These are phyloP conservation scores for Aureobasidium sp. DNA, from an alignment of 2,329 filamentous ascomycete species.

Conservation along the genomic window DNA sequence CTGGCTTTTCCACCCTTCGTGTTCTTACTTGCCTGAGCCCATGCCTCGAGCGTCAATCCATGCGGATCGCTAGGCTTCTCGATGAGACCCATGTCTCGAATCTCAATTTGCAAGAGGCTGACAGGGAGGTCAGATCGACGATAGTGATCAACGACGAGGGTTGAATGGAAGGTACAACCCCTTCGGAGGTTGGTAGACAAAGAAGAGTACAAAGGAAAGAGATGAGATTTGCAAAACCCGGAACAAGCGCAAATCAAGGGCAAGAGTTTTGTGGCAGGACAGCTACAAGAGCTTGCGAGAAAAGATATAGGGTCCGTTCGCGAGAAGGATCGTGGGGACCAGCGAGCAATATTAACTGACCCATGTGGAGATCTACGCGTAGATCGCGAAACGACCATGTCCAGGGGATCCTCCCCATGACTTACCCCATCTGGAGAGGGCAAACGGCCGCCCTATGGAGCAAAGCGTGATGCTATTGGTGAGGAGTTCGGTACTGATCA, in stretches of 20 bases:
- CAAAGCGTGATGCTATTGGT: conserved; percentile 2
- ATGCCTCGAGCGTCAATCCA: conserved; percentile 20
- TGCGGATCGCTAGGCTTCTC: conserved; percentile 18
- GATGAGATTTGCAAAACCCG: background rate
- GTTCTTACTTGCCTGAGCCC: conserved; percentile 16
- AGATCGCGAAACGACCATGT: background rate
- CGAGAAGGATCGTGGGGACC: conserved; percentile 1
- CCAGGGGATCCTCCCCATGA: background rate
- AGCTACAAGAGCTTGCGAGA: background rate
- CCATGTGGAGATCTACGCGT: conserved; percentile 4
- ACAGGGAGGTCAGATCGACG: background rate
- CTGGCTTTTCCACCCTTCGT: background rate
- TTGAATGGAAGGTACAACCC: too few relatives aligned
- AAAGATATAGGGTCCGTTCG: background rate
- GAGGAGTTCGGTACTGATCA: background rate
- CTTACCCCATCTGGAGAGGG: conserved; percentile 7
- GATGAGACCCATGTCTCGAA: conserved; percentile 6
- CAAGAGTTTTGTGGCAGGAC: background rate
- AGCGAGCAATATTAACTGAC: conserved; percentile 3
- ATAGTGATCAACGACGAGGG: background rate
- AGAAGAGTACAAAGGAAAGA: background rate
- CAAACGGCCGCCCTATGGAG: background rate
- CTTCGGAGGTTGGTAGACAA: background rate
- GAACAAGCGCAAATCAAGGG: background rate
- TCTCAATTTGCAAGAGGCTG: background rate